phyloP scores from a whole-genome alignment of 2,329 filamentous ascomycete species.

The Aspergillus oerlinghausenensis region DNA sequence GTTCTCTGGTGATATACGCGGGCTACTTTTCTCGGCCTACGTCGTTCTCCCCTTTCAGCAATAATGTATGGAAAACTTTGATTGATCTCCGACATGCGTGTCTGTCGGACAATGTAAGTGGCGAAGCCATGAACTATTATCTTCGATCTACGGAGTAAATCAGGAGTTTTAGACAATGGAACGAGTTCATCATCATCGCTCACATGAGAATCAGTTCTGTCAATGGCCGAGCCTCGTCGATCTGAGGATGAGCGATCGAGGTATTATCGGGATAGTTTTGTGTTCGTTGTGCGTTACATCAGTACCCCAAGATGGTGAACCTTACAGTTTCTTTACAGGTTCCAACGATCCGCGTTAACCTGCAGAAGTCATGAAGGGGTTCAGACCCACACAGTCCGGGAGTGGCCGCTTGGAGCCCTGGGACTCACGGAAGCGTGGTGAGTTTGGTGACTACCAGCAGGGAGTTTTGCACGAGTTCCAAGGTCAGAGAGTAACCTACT shows the following conservation, averaged over 20 bases:
- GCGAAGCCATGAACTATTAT: not conserved
- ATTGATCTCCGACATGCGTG: not conserved
- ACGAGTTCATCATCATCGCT: not conserved
- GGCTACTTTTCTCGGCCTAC: not conserved
- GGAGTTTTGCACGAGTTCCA: not conserved
- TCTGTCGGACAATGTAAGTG: not conserved
- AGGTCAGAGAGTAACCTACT: not conserved
- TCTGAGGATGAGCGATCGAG: not conserved
- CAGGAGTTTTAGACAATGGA: not conserved
- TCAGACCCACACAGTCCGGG: conserved; percentile 9
- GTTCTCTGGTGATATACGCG: not conserved
- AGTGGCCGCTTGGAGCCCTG: conserved; percentile 5
- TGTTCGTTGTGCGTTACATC: not conserved
- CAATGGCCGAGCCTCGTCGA: not conserved
- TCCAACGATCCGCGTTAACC: not conserved
- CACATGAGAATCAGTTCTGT: not conserved
- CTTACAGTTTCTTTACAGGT: not conserved
- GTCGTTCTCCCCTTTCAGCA: not conserved
- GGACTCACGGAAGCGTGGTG: conserved; percentile 5
- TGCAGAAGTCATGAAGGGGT: not conserved
- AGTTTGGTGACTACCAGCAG: not conserved
- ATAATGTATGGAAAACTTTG: not conserved
- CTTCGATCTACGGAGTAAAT: not conserved
- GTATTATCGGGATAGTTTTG: not conserved
- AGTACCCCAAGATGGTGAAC: not conserved